These are phyloP conservation scores for Euptelea pleiosperma DNA, from an alignment of 164 flowering plant species.

Conservation along the genomic window DNA sequence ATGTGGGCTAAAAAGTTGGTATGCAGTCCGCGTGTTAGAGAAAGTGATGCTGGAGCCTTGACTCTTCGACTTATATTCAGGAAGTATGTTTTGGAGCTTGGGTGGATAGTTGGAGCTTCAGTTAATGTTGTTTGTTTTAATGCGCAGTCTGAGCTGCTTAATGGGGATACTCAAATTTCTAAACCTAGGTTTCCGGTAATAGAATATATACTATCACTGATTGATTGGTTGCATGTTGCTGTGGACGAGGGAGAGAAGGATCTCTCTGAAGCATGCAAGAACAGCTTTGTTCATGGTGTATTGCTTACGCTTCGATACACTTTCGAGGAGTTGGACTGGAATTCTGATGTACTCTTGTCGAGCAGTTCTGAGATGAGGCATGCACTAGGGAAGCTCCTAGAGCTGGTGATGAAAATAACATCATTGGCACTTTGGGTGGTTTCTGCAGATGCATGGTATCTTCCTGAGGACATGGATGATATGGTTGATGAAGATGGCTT, in stretches of 20 bases:
- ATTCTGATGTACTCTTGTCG: constrained; percentile 55
- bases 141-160: constrained; percentile 25
- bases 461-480: constrained; percentile 85
- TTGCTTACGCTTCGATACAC: constrained; percentile 86
- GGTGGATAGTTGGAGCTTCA: constrained; percentile 69
- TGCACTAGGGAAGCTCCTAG: constrained; percentile 62
- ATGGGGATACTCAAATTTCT: constrained; percentile 21
- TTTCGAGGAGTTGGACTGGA: constrained; percentile 95
- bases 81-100: constrained; percentile 86
- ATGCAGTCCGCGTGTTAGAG: constrained; percentile 96
- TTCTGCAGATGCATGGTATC: constrained; percentile 94
- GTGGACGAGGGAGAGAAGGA: constrained; percentile 84
- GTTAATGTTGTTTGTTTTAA: constrained; percentile 34
- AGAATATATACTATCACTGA: constrained; percentile 63
- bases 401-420: constrained; percentile 75
- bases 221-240: constrained; percentile 69
- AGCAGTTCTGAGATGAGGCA: constrained; percentile 56
- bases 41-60: constrained; percentile 98
- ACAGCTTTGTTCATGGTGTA: constrained; percentile 96
- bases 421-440: constrained; percentile 95
- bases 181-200: constrained; percentile 42
- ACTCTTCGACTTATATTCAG: constrained; percentile 76
- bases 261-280: constrained; percentile 84
- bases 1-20: constrained; percentile 79
- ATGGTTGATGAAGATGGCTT: constrained; percentile 55